These are phyloP conservation scores for Jacaranda copaia DNA, from an alignment of 257 asterid species.

Conservation along the genomic window DNA sequence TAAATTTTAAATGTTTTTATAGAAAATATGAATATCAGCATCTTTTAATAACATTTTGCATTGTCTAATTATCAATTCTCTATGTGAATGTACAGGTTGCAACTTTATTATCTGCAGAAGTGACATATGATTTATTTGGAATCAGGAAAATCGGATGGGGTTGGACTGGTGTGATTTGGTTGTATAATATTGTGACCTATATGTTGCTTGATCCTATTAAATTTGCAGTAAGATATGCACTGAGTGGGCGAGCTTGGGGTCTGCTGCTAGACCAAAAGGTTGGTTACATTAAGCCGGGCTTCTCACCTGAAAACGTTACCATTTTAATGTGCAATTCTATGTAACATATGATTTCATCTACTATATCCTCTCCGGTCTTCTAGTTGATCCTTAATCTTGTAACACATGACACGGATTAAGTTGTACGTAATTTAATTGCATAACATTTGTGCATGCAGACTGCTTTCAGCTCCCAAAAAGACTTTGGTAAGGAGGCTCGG, in stretches of 20 bases:
- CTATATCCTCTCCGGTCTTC: background rate
- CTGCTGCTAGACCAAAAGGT: conserved; percentile 49
- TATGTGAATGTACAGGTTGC: no score
- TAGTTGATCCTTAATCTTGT: background rate
- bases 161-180: conserved; percentile 61
- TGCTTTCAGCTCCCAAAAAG: conserved; percentile 60
- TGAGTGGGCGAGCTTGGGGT: conserved; percentile 64
- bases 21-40: no score
- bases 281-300: background rate
- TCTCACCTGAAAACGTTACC: no score
- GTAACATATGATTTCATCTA: no score
- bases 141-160: conserved; percentile 58
- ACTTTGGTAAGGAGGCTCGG: conserved; percentile 67
- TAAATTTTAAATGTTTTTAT: no score
- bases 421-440: no score
- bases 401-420: no score
- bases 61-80: no score
- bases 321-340: no score
- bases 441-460: conserved; percentile 35
- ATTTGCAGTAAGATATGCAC: conserved; percentile 52
- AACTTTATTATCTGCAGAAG: conserved; percentile 58
- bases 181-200: conserved; percentile 52
- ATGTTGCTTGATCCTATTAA: conserved; percentile 58
- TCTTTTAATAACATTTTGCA: no score
- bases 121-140: conserved; percentile 44